A percentile compares a stretch with the other conserved stretches of the same genome.
These are phyloP conservation scores for Alternaria arborescens DNA, from an alignment of 2,329 filamentous ascomycete species.

Conservation along the genomic window DNA sequence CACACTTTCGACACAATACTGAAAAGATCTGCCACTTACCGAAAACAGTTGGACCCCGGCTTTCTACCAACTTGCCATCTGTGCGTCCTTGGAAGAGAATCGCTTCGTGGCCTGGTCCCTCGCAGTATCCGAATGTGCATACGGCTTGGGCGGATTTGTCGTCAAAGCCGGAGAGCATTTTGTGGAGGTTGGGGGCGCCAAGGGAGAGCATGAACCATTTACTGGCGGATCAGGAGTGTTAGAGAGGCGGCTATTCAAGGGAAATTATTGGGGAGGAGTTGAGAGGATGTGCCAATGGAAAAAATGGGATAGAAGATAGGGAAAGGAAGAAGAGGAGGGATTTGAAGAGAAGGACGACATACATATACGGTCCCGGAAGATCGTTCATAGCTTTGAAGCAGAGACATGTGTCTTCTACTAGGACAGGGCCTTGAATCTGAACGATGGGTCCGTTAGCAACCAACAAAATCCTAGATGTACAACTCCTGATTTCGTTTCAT, in stretches of 20 bases:
- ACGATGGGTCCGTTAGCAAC: not conserved
- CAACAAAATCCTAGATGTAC: not conserved
- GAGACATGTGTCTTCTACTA: slow-evolving; percentile 95
- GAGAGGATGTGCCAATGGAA: too few species aligned
- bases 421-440: slow-evolving; percentile 82
- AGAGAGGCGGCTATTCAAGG: not conserved
- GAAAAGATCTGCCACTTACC: slow-evolving; percentile 64
- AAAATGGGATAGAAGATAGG: not conserved
- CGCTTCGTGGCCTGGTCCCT: slow-evolving; percentile 83
- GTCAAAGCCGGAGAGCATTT: slow-evolving; percentile 84
- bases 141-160: slow-evolving; percentile 94
- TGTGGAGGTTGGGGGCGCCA: slow-evolving; percentile 87
- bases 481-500: not conserved
- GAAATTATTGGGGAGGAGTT: not conserved
- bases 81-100: slow-evolving; percentile 93
- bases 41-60: slow-evolving; percentile 81
- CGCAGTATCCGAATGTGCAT: slow-evolving; percentile 92
- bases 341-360: slow-evolving; percentile 46
- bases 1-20: not conserved
- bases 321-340: not conserved
- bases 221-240: slow-evolving; percentile 57
- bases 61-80: slow-evolving; percentile 82
- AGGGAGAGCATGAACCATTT: slow-evolving; percentile 92
- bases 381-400: slow-evolving; percentile 91
- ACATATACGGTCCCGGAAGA: slow-evolving; percentile 98